phyloP scores from a whole-genome alignment of 73 alveolate genomes.

The Tetrahymena elliotti region DNA sequence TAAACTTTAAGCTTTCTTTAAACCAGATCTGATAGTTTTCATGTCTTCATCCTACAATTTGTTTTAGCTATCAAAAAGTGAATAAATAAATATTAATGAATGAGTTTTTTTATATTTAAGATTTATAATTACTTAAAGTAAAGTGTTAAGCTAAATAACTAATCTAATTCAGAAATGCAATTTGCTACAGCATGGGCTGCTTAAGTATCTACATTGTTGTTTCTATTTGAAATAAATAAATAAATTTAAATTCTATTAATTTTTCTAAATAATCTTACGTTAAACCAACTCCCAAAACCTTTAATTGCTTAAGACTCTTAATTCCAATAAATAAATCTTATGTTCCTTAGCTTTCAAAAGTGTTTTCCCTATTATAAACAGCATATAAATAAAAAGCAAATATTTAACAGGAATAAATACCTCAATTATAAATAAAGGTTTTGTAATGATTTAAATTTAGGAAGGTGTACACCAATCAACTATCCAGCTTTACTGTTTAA shows the following conservation, averaged over 20 bases:
- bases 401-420: background rate
- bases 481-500: background rate
- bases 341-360: background rate
- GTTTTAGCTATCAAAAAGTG: background rate
- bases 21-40: background rate
- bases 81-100: too few species aligned
- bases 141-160: background rate
- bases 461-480: background rate
- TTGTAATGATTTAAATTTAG: background rate
- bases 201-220: background rate
- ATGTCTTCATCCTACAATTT: background rate
- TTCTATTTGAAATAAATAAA: background rate
- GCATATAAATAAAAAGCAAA: too few species aligned
- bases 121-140: background rate
- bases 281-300: background rate
- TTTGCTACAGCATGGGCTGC: background rate
- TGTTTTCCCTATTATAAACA: background rate
- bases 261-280: background rate
- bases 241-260: background rate
- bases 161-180: background rate
- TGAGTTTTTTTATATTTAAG: too few species aligned
- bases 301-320: background rate
- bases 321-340: background rate
- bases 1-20: too few species aligned
- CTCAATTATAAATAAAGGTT: background rate